Evolutionary conservation across 306 rosid species (phyloP).

Genomic region (Prosopis cineraria): DNA sequence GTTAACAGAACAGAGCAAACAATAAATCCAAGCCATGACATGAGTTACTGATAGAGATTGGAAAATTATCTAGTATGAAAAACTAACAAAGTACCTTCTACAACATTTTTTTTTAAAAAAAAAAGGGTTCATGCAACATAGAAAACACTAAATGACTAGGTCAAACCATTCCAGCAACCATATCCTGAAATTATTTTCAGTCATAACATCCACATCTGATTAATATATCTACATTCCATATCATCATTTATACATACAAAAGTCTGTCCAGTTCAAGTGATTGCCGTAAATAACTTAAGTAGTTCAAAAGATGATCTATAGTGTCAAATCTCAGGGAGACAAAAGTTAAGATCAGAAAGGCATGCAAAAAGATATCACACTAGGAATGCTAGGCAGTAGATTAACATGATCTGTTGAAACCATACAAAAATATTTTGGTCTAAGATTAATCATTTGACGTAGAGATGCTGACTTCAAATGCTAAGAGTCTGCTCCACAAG

Average conservation of each 20-base stretch:
- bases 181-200: not conserved
- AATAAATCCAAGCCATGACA: not conserved
- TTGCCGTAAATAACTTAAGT: not conserved
- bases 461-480: not conserved
- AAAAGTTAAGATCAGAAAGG: not conserved
- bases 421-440: not conserved
- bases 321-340: slow-evolving; percentile 6
- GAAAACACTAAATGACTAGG: not conserved
- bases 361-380: not conserved
- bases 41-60: not conserved
- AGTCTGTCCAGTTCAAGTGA: not conserved
- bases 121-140: not conserved
- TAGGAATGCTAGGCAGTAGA: not conserved
- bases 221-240: not conserved
- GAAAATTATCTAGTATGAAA: not conserved
- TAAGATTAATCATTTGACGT: not conserved
- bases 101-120: not conserved
- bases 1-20: not conserved
- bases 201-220: not conserved
- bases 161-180: not conserved
- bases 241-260: not conserved
- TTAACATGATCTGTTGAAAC: not conserved
- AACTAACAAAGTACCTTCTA: not conserved
- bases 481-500: not conserved
- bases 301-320: not conserved